Conservation (phyloP, 345 rosid genomes). For the Crucihimalaya himalaica region DNA sequence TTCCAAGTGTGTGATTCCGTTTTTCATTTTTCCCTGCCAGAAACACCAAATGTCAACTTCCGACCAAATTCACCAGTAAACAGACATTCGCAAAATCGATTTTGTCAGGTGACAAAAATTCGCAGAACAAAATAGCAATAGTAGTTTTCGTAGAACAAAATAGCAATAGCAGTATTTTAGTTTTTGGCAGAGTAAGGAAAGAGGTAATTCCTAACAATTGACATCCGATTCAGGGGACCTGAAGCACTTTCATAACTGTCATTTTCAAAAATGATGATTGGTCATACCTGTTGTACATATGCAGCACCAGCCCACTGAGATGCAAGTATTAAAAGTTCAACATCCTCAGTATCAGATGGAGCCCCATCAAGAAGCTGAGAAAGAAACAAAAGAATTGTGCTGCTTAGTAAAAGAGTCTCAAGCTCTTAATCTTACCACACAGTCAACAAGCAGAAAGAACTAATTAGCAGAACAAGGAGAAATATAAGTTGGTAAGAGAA, state of each 20-base stretch:
- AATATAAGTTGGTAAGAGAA: background rate
- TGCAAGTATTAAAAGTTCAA: conserved; percentile 67
- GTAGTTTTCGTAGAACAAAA: too few species aligned
- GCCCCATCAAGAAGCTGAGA: conserved; percentile 55
- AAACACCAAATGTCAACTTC: background rate
- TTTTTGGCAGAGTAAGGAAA: background rate
- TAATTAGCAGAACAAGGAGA: background rate
- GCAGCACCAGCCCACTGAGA: conserved; percentile 89
- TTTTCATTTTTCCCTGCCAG: conserved; percentile 60
- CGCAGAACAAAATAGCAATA: background rate
- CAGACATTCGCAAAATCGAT: background rate
- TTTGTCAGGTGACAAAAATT: background rate
- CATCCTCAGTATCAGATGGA: conserved; percentile 52
- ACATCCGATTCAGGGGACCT: background rate
- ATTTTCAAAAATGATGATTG: background rate
- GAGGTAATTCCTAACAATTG: background rate
- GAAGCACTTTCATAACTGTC: background rate
- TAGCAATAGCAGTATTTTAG: background rate
- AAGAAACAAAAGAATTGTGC: conserved; percentile 1
- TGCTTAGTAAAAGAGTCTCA: conserved; percentile 18
- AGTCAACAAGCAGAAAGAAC: conserved; percentile 15
- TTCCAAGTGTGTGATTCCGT: conserved; percentile 71
- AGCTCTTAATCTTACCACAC: background rate
- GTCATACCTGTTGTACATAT: conserved; percentile 60
- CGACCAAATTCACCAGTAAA: background rate